Base-by-base conservation (phyloP, 2,329 filamentous ascomycete genomes). In the Arachnomyces sp. region DNA sequence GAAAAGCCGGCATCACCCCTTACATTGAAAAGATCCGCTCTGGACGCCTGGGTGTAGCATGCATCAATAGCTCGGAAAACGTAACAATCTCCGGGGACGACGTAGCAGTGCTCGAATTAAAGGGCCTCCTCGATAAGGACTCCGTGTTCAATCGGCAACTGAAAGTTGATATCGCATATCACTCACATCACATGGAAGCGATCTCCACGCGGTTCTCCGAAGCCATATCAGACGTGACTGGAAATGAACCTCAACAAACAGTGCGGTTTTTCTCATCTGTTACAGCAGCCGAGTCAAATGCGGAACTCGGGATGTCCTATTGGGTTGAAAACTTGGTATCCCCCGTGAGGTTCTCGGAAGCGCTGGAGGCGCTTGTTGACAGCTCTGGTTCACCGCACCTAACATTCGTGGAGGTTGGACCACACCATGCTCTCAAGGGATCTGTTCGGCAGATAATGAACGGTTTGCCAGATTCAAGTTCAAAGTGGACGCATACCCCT, bases 241-340 rank as follows among this genome's bases (percentile, higher is more conserved):
- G 25, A 28, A 18, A 31, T 28, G 28, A 9, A 29, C n/a, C 14
- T 18, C 25, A 31, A 16, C 11, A 13, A 2, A n/a, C 14, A 11
- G 29, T 38, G 14, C 14, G 31, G 20, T 38, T 38, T 31, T 31
- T 16, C 28, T 38, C 36, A 8, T 31, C 36, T 14, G 36, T 38
- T 3, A 38, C 36, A 8, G 36, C 28, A 18, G 28, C 7, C 5
- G 36, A 13, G 8, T 31, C 12, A 31, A 31, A 15, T 11, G 13
- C 28, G 8, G 36, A 29, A 13, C 31, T 38, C 17, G 36, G 36
- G 7, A 6, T 15, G 31, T 15, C 25, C 30, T 59, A 61, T 34
- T 61, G 59, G 59, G 50, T 55, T 2, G 45, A 52, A 2, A 61
- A 61, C 15, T 49, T 61, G 48, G 44, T 57, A 1, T 57, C 53